A percentile compares a stretch with the other conserved stretches of the same genome.
Evolutionary conservation across 2,329 filamentous ascomycete species (phyloP).

Genomic region (Pyrenophora teres): DNA sequence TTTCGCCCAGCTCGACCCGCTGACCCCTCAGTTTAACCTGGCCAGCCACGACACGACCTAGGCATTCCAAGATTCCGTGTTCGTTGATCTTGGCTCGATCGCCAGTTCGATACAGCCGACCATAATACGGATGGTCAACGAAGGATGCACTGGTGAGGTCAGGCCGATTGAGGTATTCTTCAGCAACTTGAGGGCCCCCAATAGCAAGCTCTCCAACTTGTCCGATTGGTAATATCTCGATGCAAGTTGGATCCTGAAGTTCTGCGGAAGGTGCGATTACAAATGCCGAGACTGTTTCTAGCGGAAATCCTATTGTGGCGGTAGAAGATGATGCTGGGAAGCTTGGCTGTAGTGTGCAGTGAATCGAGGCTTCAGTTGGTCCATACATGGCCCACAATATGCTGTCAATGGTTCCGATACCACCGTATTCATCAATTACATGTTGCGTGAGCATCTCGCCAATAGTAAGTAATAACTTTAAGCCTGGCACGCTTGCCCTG

Average conservation of each 20-base stretch:
- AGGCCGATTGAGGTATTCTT: conserved; percentile 79
- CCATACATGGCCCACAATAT: conserved; percentile 94
- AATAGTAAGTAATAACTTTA: conserved; percentile 80
- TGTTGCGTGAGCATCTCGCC: conserved; percentile 86
- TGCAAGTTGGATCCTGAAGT: conserved; percentile 26
- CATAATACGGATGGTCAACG: conserved; percentile 66
- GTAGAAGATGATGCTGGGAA: conserved; percentile 63
- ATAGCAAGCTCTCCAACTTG: conserved; percentile 79
- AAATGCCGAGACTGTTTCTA: conserved; percentile 81
- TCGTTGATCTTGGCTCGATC: conserved; percentile 74
- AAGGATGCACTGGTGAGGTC: conserved; percentile 77
- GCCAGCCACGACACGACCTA: conserved; percentile 77
- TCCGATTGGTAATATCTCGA: conserved; percentile 65
- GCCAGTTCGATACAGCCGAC: conserved; percentile 79
- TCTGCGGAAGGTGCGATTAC: conserved; percentile 59
- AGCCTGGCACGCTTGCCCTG: conserved; percentile 67
- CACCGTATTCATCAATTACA: conserved; percentile 80
- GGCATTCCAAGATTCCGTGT: conserved; percentile 77
- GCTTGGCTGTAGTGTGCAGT: conserved; percentile 76
- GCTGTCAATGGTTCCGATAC: conserved; percentile 56
- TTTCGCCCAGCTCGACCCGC: conserved; percentile 74
- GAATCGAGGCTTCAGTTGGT: conserved; percentile 88
- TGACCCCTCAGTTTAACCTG: conserved; percentile 89
- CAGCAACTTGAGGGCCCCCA: conserved; percentile 78
- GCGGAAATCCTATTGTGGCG: conserved; percentile 74